phyloP scores from a whole-genome alignment of 148 eudicot species.

The Vaccinium macrocarpon region DNA sequence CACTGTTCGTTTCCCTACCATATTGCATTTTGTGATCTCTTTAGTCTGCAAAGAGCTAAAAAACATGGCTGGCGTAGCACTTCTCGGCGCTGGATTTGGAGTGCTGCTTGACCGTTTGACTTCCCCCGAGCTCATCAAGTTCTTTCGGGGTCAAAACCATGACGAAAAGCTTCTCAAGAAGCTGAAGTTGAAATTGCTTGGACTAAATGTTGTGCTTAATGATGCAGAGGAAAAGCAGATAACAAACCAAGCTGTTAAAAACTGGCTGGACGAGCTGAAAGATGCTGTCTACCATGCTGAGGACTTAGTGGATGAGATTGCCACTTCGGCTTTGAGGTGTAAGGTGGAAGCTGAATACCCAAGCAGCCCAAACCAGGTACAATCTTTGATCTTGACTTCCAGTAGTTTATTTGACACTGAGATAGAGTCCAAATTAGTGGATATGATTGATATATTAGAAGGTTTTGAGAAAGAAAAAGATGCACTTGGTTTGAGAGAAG shows the following conservation, averaged over 20 bases:
- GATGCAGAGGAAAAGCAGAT: conserved; percentile 19
- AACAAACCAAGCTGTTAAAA: background rate
- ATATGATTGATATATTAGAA: background rate
- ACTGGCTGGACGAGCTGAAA: conserved; percentile 26
- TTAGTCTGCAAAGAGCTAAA: background rate
- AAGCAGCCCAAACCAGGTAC: background rate
- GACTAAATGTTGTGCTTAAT: background rate
- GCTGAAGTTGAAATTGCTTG: background rate
- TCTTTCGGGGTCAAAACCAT: background rate
- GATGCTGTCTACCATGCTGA: conserved; percentile 15
- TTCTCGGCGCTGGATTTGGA: background rate
- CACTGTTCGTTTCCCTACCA: background rate
- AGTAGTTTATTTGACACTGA: background rate
- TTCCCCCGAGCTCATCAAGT: background rate
- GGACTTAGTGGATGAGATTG: conserved; percentile 17
- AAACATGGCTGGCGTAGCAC: background rate
- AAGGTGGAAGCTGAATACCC: background rate
- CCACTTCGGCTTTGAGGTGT: background rate
- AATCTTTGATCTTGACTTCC: background rate
- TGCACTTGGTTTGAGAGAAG: too few species aligned
- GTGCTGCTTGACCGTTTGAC: background rate
- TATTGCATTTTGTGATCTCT: background rate
- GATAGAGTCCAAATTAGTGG: background rate
- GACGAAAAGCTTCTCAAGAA: background rate
- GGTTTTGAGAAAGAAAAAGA: background rate